These are phyloP conservation scores for Colletotrichum karsti DNA, from an alignment of 2,329 filamentous ascomycete species.

Conservation along the genomic window DNA sequence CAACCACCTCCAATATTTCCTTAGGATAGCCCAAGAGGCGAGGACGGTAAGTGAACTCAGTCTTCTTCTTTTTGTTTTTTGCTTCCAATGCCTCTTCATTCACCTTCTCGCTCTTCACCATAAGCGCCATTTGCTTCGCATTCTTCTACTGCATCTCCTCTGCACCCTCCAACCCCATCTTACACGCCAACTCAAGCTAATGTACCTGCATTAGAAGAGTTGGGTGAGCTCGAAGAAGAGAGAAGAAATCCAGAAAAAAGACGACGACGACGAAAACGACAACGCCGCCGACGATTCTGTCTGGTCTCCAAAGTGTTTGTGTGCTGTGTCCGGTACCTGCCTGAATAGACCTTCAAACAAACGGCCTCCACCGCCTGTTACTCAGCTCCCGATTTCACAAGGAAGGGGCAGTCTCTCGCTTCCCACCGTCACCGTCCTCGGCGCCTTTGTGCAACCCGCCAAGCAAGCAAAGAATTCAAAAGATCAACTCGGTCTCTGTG, in stretches of 20 bases:
- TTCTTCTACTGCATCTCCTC: conserved; percentile 16
- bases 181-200: conserved; percentile 28
- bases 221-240: conserved; percentile 26
- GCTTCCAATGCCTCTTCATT: conserved; percentile 27
- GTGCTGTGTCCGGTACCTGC: conserved; percentile 16
- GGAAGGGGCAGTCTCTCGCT: conserved; percentile 27
- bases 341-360: conserved; percentile 23
- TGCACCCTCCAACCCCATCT: conserved; percentile 18
- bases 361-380: conserved; percentile 27
- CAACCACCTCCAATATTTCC: conserved; percentile 41
- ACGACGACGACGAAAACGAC: not conserved
- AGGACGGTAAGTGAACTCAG: conserved; percentile 30
- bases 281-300: conserved; percentile 4
- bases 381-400: conserved; percentile 18
- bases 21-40: conserved; percentile 30
- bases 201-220: conserved; percentile 31
- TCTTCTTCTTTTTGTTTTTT: conserved; percentile 15
- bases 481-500: not conserved
- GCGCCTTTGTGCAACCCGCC: conserved; percentile 21
- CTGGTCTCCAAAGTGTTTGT: conserved; percentile 18
- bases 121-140: conserved; percentile 2
- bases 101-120: not conserved
- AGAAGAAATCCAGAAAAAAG: conserved; percentile 7
- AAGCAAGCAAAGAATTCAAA: not conserved
- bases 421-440: conserved; percentile 24